Percentiles rank a stretch among this genome's conserved stretches.
phyloP scores from a whole-genome alignment of 306 rosid genomes.

The Sophora flavescens region DNA sequence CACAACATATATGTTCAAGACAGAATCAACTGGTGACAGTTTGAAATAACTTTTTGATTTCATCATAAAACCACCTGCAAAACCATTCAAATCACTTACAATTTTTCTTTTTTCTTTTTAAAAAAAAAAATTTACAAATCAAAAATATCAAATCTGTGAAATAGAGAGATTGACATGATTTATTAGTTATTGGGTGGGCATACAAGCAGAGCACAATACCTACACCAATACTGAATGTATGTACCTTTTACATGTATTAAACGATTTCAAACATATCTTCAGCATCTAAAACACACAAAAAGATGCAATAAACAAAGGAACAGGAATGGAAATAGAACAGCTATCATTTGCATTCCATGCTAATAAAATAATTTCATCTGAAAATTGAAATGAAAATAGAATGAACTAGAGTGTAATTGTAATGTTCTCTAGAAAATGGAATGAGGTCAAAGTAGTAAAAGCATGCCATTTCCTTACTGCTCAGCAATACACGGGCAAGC shows the following conservation, averaged over 20 bases:
- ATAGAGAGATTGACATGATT: constrained; percentile 29
- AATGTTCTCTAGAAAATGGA: not conserved
- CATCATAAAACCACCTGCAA: constrained; percentile 86
- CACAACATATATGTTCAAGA: constrained; percentile 30
- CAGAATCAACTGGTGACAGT: constrained; percentile 62
- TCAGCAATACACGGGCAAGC: constrained; percentile 7
- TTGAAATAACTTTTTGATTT: constrained; percentile 70
- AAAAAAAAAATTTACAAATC: constrained; percentile 2
- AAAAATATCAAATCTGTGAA: constrained; percentile 5
- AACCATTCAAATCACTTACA: constrained; percentile 28
- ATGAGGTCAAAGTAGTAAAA: constrained; percentile 4
- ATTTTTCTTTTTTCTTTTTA: not conserved
- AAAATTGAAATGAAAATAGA: constrained; percentile 1
- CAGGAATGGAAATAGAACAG: constrained; percentile 3
- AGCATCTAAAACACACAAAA: constrained; percentile 18
- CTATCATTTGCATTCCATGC: constrained; percentile 8
- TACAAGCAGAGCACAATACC: not conserved
- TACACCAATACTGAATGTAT: not conserved
- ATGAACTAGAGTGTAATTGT: not conserved
- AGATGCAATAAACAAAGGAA: constrained; percentile 20
- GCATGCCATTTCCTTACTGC: not conserved
- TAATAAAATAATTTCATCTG: not conserved
- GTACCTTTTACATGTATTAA: constrained; percentile 20
- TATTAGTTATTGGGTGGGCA: not conserved
- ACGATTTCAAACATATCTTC: constrained; percentile 28